These are phyloP conservation scores for Venustampulla echinocandica DNA, from an alignment of 495 filamentous ascomycete genomes.

Conservation along the genomic window DNA sequence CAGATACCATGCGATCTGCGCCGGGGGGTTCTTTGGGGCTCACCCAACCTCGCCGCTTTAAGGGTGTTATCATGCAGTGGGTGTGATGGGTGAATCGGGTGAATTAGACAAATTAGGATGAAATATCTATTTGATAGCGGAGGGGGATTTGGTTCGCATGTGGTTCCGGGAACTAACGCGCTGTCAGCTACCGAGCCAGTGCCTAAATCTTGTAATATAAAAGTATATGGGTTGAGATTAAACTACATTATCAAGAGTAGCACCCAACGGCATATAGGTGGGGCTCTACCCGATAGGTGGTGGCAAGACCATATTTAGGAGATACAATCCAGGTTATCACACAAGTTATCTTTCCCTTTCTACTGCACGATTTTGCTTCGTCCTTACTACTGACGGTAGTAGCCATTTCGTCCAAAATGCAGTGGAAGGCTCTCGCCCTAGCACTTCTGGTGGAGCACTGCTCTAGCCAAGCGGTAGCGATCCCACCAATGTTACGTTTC, in stretches of 20 bases:
- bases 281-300: not conserved
- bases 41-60: not conserved
- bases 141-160: slow-evolving; percentile 12
- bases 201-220: slow-evolving; percentile 29
- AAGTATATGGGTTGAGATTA: slow-evolving; percentile 24
- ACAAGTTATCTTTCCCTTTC: slow-evolving; percentile 5
- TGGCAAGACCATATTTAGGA: slow-evolving; percentile 3
- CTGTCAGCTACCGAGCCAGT: slow-evolving; percentile 18
- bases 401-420: slow-evolving; percentile 26
- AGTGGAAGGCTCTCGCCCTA: slow-evolving; percentile 29
- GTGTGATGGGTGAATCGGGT: slow-evolving; percentile 1
- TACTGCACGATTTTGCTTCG: slow-evolving; percentile 15
- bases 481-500: slow-evolving; percentile 8
- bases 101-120: slow-evolving; percentile 2
- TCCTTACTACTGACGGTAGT: slow-evolving; percentile 14
- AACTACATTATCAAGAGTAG: slow-evolving; percentile 15
- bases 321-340: slow-evolving; percentile 3
- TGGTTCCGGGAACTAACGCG: slow-evolving; percentile 18
- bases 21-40: not conserved
- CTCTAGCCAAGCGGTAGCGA: slow-evolving; percentile 22
- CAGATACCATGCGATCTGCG: not conserved
- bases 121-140: slow-evolving; percentile 1
- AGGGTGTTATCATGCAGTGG: not conserved
- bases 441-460: slow-evolving; percentile 27
- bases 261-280: slow-evolving; percentile 23